Percentiles rank a stretch among this genome's conserved stretches.
These are phyloP conservation scores for Apophysomyces sp. DNA, from an alignment of 371 early-diverging fungal species.

Conservation along the genomic window DNA sequence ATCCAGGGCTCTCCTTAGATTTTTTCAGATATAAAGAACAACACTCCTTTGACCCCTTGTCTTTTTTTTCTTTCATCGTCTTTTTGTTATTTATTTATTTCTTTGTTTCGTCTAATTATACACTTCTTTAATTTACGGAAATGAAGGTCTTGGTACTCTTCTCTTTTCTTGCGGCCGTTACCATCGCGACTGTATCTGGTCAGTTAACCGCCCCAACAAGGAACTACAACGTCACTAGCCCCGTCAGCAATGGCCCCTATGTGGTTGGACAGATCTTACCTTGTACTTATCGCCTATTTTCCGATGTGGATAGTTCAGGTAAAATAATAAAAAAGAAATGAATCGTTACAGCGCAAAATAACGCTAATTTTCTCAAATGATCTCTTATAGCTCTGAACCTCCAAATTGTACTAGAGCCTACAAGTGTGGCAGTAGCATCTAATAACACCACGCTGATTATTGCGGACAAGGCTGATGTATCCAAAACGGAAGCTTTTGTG, in stretches of 20 bases:
- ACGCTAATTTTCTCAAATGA: background rate
- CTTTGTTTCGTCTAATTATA: background rate
- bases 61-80: background rate
- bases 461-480: conserved; percentile 38
- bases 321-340: conserved; percentile 7
- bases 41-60: conserved; percentile 1
- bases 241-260: conserved; percentile 41
- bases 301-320: conserved; percentile 47
- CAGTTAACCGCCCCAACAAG: conserved; percentile 43
- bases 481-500: conserved; percentile 38
- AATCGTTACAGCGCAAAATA: background rate
- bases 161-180: background rate
- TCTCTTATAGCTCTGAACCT: conserved; percentile 9
- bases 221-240: conserved; percentile 48
- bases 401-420: conserved; percentile 7
- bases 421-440: background rate
- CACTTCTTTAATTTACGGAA: background rate
- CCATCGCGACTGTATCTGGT: conserved; percentile 17
- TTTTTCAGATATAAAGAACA: conserved; percentile 1
- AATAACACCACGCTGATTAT: conserved; percentile 24
- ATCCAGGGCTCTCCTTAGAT: conserved; percentile 3
- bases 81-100: background rate
- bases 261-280: conserved; percentile 48
- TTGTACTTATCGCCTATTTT: conserved; percentile 45
- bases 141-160: background rate